These are phyloP conservation scores for Ceratopteris richardii DNA, from an alignment of 75 land plant genomes.

Conservation along the genomic window DNA sequence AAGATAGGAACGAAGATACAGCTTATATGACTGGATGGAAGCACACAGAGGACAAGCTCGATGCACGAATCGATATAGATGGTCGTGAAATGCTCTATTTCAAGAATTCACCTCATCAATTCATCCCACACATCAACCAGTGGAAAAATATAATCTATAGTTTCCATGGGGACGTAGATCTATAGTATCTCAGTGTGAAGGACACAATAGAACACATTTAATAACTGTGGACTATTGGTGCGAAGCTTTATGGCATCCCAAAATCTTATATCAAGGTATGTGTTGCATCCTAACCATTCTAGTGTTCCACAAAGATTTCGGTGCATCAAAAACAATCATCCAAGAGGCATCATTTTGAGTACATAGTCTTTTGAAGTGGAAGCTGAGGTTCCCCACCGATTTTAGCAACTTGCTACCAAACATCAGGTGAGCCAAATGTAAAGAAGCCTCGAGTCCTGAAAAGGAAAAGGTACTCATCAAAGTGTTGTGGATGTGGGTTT, in stretches of 20 bases:
- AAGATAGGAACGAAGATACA: slow-evolving; percentile 84
- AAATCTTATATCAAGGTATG: slow-evolving; percentile 68
- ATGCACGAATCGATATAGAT: slow-evolving; percentile 27
- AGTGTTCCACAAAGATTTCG: slow-evolving; percentile 12
- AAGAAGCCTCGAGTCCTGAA: slow-evolving; percentile 48
- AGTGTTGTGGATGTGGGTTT: slow-evolving; percentile 82
- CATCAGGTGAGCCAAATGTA: slow-evolving; percentile 66
- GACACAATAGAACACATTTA: slow-evolving; percentile 77
- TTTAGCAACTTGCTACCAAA: slow-evolving; percentile 72
- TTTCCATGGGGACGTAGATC: slow-evolving; percentile 62
- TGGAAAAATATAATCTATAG: slow-evolving; percentile 70
- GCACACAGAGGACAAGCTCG: slow-evolving; percentile 80
- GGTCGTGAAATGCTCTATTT: slow-evolving; percentile 50
- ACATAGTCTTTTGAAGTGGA: slow-evolving; percentile 73
- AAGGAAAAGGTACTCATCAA: slow-evolving; percentile 69
- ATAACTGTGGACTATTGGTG: slow-evolving; percentile 79
- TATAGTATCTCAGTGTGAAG: slow-evolving; percentile 59
- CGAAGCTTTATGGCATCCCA: slow-evolving; percentile 81
- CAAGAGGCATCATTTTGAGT: slow-evolving; percentile 70
- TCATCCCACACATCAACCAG: slow-evolving; percentile 61
- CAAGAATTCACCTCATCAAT: slow-evolving; percentile 61
- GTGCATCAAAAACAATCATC: not conserved
- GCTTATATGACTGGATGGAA: slow-evolving; percentile 87
- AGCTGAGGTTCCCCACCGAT: slow-evolving; percentile 59
- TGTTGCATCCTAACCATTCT: slow-evolving; percentile 53